phyloP scores from a whole-genome alignment of 148 eudicot species.

The Camellia japonica region DNA sequence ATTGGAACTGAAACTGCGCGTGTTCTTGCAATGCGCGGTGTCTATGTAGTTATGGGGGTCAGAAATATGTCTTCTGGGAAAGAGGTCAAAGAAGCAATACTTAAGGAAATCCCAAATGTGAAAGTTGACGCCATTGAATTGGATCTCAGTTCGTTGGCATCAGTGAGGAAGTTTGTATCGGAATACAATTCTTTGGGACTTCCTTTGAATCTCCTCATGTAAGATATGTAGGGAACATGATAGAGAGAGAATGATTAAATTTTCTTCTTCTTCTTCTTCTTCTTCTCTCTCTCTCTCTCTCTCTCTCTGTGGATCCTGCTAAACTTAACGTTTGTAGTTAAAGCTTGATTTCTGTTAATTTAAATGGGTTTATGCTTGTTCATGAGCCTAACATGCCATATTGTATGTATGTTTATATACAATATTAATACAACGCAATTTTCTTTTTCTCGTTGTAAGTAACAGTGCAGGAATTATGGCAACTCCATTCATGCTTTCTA shows the following conservation, averaged over 20 bases:
- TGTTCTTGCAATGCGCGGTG: conserved; percentile 89
- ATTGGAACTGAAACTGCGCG: conserved; percentile 85
- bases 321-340: too few species aligned
- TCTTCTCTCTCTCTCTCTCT: too few species aligned
- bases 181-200: conserved; percentile 50
- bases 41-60: conserved; percentile 81
- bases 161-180: conserved; percentile 67
- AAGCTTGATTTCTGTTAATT: too few species aligned
- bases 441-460: conserved; percentile 31
- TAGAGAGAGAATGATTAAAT: not conserved
- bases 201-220: conserved; percentile 76
- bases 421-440: not conserved
- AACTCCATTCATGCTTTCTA: conserved; percentile 77
- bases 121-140: conserved; percentile 78
- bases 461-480: conserved; percentile 96
- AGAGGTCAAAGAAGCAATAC: conserved; percentile 51
- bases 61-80: conserved; percentile 63
- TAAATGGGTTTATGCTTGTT: too few species aligned
- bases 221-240: conserved; percentile 22
- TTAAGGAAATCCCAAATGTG: conserved; percentile 63
- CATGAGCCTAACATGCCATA: too few species aligned
- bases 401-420: too few species aligned
- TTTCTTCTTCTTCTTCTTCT: too few species aligned
- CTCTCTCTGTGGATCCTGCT: too few species aligned
- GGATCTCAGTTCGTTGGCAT: conserved; percentile 74